Conservation (phyloP, 176 grass and related monocot species). For the Ananas comosus region DNA sequence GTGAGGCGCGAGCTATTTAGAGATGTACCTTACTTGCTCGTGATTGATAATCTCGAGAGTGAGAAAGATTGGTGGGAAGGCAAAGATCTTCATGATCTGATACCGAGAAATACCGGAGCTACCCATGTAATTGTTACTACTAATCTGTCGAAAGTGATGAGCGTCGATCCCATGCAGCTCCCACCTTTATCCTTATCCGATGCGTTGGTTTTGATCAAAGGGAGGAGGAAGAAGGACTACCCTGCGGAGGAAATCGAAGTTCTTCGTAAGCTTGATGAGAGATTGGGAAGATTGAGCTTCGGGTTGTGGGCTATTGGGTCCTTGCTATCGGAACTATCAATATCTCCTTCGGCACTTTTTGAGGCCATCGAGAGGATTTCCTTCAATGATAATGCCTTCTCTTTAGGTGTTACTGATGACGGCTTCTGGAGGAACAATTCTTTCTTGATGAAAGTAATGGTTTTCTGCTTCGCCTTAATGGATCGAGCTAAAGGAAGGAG, state of each 20-base stretch:
- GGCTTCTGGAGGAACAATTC: conserved; percentile 77
- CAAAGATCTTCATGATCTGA: conserved; percentile 94
- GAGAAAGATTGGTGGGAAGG: conserved; percentile 99
- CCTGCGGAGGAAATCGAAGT: conserved; percentile 56
- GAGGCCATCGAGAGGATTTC: conserved; percentile 78
- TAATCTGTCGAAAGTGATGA: conserved; percentile 62
- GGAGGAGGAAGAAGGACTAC: conserved; percentile 74
- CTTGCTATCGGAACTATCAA: conserved; percentile 74
- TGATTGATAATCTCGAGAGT: conserved; percentile 90
- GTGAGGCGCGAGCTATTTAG: conserved; percentile 90
- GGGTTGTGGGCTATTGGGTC: conserved; percentile 75
- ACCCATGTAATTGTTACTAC: conserved; percentile 80
- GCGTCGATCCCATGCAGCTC: conserved; percentile 78
- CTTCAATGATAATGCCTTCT: conserved; percentile 45
- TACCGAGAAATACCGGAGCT: conserved; percentile 81
- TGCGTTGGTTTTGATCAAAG: conserved; percentile 63
- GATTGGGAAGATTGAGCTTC: conserved; percentile 78
- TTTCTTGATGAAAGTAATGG: conserved; percentile 71
- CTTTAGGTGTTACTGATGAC: conserved; percentile 38
- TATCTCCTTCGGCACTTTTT: conserved; percentile 65
- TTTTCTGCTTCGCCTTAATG: conserved; percentile 84
- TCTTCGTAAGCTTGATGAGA: conserved; percentile 75
- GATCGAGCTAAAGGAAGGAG: conserved; percentile 64
- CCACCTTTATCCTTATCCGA: conserved; percentile 58
- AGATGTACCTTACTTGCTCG: conserved; percentile 84